A percentile compares a stretch with the other conserved stretches of the same genome.
Conservation (phyloP, 192 early-diverging fungal species). For the Umbelopsis isabellina region DNA sequence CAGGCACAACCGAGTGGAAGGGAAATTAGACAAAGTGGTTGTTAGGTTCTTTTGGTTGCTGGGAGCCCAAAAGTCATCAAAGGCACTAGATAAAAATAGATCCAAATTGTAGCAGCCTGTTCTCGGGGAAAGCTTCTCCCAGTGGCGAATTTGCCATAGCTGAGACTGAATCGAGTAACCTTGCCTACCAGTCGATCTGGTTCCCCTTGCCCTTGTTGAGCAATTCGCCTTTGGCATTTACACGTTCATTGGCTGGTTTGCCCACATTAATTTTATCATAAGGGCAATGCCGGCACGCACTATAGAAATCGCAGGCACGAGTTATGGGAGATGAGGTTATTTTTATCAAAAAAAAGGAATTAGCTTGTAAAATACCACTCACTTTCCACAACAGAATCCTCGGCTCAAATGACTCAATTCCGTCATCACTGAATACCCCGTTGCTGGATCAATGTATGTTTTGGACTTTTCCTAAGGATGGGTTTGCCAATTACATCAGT, state of each 20-base stretch:
- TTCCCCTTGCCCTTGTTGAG: constrained; percentile 23
- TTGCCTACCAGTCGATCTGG: constrained; percentile 15
- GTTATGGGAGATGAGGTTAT: neutral
- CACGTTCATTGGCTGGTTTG: constrained; percentile 48
- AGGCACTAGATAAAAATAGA: too few relatives aligned
- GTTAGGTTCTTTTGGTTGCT: too few relatives aligned
- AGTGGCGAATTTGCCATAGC: neutral
- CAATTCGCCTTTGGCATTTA: constrained; percentile 25
- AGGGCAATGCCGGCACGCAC: constrained; percentile 67
- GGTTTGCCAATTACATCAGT: neutral
- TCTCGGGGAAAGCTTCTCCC: too few relatives aligned
- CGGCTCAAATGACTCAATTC: constrained; percentile 58
- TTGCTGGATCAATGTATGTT: constrained; percentile 67
- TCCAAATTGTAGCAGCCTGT: too few relatives aligned
- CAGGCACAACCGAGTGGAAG: too few relatives aligned
- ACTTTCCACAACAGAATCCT: constrained; percentile 69
- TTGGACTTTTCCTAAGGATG: constrained; percentile 41
- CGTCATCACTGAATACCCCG: constrained; percentile 69
- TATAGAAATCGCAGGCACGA: neutral
- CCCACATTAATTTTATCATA: constrained; percentile 64
- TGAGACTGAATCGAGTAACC: neutral
- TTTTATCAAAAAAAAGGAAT: neutral
- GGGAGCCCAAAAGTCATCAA: too few relatives aligned
- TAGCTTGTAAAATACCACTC: neutral
- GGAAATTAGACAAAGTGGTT: too few relatives aligned